These are phyloP conservation scores for Celoporthe dispersa DNA, from an alignment of 2,329 filamentous ascomycete species.

Conservation along the genomic window DNA sequence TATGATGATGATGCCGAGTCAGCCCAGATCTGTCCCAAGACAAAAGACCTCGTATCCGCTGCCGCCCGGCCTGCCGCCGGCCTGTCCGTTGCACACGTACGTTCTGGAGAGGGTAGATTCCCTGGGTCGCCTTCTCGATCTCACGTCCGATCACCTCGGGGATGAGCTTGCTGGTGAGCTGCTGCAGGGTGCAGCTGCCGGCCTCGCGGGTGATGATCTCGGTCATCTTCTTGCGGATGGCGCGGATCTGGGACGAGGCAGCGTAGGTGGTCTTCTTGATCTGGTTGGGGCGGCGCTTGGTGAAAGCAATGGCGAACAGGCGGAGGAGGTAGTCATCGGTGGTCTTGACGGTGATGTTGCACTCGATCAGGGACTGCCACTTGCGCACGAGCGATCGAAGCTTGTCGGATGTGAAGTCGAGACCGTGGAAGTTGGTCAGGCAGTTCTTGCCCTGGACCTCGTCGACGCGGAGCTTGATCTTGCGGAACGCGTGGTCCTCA, in stretches of 20 bases:
- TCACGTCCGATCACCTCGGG: constrained; percentile 99
- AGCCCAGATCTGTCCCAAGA: constrained; percentile 19
- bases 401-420: constrained; percentile 99
- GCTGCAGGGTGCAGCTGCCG: constrained; percentile 87
- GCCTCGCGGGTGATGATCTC: constrained; percentile 99
- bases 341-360: constrained; percentile 99
- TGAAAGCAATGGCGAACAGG: constrained; percentile 99
- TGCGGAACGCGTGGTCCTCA: constrained; percentile 99
- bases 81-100: constrained; percentile 54
- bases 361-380: constrained; percentile 99
- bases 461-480: constrained; percentile 97
- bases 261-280: constrained; percentile 99
- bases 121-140: constrained; percentile 99
- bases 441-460: constrained; percentile 99
- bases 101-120: constrained; percentile 99
- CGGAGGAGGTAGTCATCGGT: constrained; percentile 99
- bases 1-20: constrained; percentile 24
- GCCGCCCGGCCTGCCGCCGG: too few species aligned
- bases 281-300: constrained; percentile 98
- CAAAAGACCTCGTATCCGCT: background rate
- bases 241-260: constrained; percentile 92
- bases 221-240: constrained; percentile 99
- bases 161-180: constrained; percentile 98
- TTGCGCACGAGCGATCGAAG: constrained; percentile 98
- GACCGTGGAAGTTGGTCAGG: constrained; percentile 99